A percentile compares a stretch with the other conserved stretches of the same genome.
Evolutionary conservation across 1,284 basidiomycete genomes (phyloP).

Genomic region (Cryptococcus sp.): DNA sequence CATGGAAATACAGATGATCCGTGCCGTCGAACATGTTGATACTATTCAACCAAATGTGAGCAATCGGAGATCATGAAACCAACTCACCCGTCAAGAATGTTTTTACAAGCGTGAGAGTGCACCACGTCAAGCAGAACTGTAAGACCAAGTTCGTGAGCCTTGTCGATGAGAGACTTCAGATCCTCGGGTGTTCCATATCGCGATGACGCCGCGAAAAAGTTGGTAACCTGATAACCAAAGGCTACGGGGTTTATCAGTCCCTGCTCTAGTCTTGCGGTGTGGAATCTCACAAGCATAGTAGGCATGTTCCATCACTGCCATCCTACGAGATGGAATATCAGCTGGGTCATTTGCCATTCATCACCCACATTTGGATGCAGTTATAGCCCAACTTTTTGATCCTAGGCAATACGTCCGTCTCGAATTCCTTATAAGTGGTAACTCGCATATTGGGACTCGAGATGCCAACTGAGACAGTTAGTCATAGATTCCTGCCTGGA

Average conservation of each 20-base stretch:
- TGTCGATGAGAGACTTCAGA: conserved; percentile 91
- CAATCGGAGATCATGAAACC: background rate
- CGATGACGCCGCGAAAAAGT: conserved; percentile 95
- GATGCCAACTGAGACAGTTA: conserved; percentile 73
- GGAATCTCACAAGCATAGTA: conserved; percentile 86
- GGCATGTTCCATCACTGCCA: conserved; percentile 97
- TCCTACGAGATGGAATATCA: conserved; percentile 51
- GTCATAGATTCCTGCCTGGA: background rate
- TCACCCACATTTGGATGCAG: conserved; percentile 73
- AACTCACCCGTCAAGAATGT: conserved; percentile 75
- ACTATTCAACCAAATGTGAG: conserved; percentile 50
- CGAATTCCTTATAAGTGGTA: conserved; percentile 96
- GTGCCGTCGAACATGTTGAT: conserved; percentile 94
- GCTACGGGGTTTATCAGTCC: conserved; percentile 57
- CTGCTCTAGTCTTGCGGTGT: conserved; percentile 3
- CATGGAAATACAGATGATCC: conserved; percentile 97
- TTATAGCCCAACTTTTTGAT: conserved; percentile 94
- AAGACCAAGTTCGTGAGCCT: conserved; percentile 88
- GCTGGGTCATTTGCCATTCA: background rate
- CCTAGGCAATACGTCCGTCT: conserved; percentile 75
- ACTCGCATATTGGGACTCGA: conserved; percentile 84
- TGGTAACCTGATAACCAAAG: conserved; percentile 97
- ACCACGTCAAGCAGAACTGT: conserved; percentile 94
- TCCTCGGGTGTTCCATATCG: conserved; percentile 94
- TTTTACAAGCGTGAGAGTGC: conserved; percentile 98